Base-by-base conservation (phyloP, 1,139 yeast genomes). In the Wickerhamomyces sp. region DNA sequence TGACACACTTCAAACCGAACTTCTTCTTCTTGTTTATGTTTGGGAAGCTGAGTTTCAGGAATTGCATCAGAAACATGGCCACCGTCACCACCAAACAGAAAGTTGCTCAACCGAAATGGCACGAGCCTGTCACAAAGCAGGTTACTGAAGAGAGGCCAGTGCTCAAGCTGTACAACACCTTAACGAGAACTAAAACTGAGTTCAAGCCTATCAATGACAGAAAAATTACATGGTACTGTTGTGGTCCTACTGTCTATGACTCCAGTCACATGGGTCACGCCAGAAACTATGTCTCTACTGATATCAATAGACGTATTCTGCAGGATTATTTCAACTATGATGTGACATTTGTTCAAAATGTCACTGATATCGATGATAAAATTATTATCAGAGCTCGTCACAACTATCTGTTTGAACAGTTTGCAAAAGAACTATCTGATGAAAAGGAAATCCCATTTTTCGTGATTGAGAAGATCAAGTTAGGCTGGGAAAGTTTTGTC, bases 241-340 rank as follows among this genome's bases (percentile, higher is more conserved):
- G 99, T 72, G 99, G 99, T 6, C 98, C 98, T 12, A 92, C 99
- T 0, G 97, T 92, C n/a, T 92, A 92, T 58, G 96, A 92, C 62
- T 81, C 94, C 33, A 79, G 94, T 38, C 99, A 92, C 59, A 88
- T 92, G 97, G 99, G 99, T n/a, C 99, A 94, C 64, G 98, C 98
- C 17, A 73, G 98, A 63, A 92, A 92, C 66, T 94, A 92, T 59
- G 97, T 92, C 37, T 79, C 96, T 9, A 86, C 88, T 39, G 98
- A 94, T 61, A 88, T 92, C 58, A 85, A 88, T 59, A 78, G 98
- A 59, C 75, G 98, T 52, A 75, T 94, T 36, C 61, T 92, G 49
- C 87, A 81, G 60, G 89, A 90, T 59, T 90, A 88, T 63, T 92
- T 94, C 65, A 95, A 96, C 17, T 92, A 87, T 65, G 79, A 86